Conservation (phyloP, 805 yeast genomes). For the Wickerhamomyces bovis region DNA sequence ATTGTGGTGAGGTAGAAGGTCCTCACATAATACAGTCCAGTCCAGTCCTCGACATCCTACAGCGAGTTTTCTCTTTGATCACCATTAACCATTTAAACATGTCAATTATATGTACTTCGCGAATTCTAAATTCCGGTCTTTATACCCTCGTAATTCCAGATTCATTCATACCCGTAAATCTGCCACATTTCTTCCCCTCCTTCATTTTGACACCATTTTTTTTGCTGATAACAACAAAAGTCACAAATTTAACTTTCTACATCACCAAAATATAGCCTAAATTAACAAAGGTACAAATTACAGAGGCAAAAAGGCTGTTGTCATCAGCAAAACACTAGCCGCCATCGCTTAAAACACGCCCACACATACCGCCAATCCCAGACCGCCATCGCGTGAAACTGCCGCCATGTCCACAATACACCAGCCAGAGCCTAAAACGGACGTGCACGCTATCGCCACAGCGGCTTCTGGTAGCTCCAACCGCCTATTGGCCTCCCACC, state of each 20-base stretch:
- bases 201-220: background rate
- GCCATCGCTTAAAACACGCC: background rate
- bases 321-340: background rate
- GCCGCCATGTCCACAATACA: slow-evolving; percentile 7
- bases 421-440: slow-evolving; percentile 16
- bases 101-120: no score
- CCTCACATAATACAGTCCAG: no score
- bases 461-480: slow-evolving; percentile 4
- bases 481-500: slow-evolving; percentile 20
- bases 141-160: no score
- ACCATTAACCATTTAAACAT: no score
- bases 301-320: background rate
- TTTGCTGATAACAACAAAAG: background rate
- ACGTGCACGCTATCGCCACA: background rate
- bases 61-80: no score
- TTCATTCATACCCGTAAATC: no score
- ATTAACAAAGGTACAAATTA: background rate
- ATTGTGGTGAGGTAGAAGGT: no score
- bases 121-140: no score
- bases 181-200: background rate
- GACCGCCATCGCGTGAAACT: background rate
- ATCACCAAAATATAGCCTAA: no score
- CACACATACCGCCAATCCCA: background rate
- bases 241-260: background rate
- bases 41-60: no score